Evolutionary conservation across 1,284 basidiomycete species (phyloP).

Genomic region (Puccinia novopanici): DNA sequence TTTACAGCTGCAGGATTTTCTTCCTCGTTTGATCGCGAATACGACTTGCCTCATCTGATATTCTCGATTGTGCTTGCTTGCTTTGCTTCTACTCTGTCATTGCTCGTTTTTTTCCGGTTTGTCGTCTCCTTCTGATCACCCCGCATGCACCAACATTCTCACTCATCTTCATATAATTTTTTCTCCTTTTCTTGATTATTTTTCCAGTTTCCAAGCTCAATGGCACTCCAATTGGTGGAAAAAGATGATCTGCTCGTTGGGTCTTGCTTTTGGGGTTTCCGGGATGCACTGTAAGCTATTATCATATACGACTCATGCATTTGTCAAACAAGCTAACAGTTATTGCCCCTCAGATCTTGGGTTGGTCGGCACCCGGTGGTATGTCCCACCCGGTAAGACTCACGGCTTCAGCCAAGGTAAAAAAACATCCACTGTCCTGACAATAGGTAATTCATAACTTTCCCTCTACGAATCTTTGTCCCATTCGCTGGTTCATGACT

Average conservation of each 20-base stretch:
- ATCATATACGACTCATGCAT: not conserved
- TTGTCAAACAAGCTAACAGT: not conserved
- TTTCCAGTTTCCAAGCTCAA: conserved; percentile 54
- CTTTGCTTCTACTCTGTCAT: conserved; percentile 61
- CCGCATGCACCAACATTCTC: conserved; percentile 50
- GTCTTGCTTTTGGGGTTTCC: conserved; percentile 62
- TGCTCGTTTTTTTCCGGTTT: conserved; percentile 62
- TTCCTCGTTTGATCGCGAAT: conserved; percentile 57
- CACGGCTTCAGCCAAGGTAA: conserved; percentile 20
- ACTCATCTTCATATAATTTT: not conserved
- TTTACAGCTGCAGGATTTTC: conserved; percentile 55
- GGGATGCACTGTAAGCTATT: conserved; percentile 63
- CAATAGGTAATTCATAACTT: conserved; percentile 11
- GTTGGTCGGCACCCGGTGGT: conserved; percentile 34
- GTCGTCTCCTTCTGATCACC: not conserved
- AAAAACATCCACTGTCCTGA: conserved; percentile 28
- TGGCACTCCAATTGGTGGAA: conserved; percentile 64
- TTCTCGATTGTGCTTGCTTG: conserved; percentile 62
- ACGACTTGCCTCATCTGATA: conserved; percentile 60
- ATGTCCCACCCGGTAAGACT: conserved; percentile 7
- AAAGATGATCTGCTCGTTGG: conserved; percentile 60
- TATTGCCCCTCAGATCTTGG: conserved; percentile 20
- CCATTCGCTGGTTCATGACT: not conserved
- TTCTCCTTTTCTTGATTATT: not conserved
- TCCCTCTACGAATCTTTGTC: not conserved